Conservation (phyloP, 2,329 filamentous ascomycete species). For the Nannizziopsis arthrosporioides region DNA sequence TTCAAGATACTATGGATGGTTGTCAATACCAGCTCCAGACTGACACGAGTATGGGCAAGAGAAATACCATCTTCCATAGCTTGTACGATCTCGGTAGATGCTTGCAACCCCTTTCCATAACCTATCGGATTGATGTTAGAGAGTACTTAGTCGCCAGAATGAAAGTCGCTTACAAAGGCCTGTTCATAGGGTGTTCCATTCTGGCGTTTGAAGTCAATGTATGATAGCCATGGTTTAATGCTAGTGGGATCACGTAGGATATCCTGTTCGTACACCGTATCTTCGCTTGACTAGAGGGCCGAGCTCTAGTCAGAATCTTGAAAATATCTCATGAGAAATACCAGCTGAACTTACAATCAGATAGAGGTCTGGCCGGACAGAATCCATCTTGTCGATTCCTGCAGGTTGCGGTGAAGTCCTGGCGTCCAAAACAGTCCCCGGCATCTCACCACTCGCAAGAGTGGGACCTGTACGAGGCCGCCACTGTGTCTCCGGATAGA, state of each 20-base stretch:
- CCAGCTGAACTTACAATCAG: conserved; percentile 32
- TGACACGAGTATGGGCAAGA: background rate
- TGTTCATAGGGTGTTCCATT: conserved; percentile 79
- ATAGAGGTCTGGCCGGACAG: conserved; percentile 35
- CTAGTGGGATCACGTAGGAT: conserved; percentile 73
- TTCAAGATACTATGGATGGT: conserved; percentile 56
- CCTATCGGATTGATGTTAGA: conserved; percentile 24
- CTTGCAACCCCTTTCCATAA: conserved; percentile 81
- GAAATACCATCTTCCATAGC: conserved; percentile 78
- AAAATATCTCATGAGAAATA: background rate
- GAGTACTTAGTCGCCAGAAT: background rate
- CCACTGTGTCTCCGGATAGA: conserved; percentile 11
- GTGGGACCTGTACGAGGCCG: conserved; percentile 15
- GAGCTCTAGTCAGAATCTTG: conserved; percentile 24
- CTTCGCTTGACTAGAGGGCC: conserved; percentile 60
- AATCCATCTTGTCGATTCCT: conserved; percentile 33
- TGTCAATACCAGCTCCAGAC: background rate
- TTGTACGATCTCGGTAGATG: conserved; percentile 93
- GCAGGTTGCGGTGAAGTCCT: conserved; percentile 35
- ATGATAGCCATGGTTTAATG: conserved; percentile 89
- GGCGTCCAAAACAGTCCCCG: conserved; percentile 39
- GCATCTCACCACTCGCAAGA: conserved; percentile 36
- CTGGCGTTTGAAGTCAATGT: conserved; percentile 79
- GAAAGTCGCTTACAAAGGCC: conserved; percentile 47
- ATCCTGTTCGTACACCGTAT: conserved; percentile 93